phyloP scores from a whole-genome alignment of 2,329 filamentous ascomycete genomes.

The Septoria petroselini region DNA sequence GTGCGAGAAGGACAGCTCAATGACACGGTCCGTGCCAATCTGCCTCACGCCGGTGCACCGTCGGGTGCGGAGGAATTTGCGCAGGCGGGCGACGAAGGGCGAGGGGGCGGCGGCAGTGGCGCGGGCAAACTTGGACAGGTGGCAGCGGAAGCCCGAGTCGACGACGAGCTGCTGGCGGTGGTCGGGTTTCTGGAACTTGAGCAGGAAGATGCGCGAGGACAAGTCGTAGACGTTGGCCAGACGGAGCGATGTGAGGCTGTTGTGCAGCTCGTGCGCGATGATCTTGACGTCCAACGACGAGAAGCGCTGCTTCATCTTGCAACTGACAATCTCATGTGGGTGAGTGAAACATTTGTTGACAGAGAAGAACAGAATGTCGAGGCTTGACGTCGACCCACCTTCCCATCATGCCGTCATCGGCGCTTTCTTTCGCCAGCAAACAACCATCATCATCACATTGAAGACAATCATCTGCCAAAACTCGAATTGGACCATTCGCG shows the following conservation, averaged over 20 bases:
- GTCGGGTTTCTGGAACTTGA: conserved; percentile 91
- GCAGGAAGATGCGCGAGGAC: conserved; percentile 87
- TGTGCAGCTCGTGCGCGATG: conserved; percentile 87
- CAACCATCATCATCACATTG: too few relatives aligned
- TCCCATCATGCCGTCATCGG: too few relatives aligned
- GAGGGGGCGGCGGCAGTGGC: conserved; percentile 82
- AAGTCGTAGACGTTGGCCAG: conserved; percentile 95
- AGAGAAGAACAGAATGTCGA: too few relatives aligned
- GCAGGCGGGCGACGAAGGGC: conserved; percentile 75
- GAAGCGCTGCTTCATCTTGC: conserved; percentile 71
- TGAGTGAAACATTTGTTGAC: too few relatives aligned
- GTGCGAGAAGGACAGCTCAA: conserved; percentile 83
- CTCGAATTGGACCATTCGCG: too few relatives aligned
- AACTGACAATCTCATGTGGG: too few relatives aligned
- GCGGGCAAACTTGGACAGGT: conserved; percentile 85
- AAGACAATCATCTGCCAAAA: too few relatives aligned
- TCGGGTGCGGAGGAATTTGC: conserved; percentile 84
- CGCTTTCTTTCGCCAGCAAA: too few relatives aligned
- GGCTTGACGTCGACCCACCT: too few relatives aligned
- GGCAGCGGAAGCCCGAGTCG: conserved; percentile 93
- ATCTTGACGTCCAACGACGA: conserved; percentile 79
- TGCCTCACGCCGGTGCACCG: conserved; percentile 77
- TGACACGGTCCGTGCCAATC: conserved; percentile 87
- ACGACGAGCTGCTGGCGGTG: conserved; percentile 85
- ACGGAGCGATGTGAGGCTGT: conserved; percentile 70